A percentile compares a stretch with the other conserved stretches of the same genome.
Evolutionary conservation across 129 eudicot genomes (phyloP).

Genomic region (Logfia minima): DNA sequence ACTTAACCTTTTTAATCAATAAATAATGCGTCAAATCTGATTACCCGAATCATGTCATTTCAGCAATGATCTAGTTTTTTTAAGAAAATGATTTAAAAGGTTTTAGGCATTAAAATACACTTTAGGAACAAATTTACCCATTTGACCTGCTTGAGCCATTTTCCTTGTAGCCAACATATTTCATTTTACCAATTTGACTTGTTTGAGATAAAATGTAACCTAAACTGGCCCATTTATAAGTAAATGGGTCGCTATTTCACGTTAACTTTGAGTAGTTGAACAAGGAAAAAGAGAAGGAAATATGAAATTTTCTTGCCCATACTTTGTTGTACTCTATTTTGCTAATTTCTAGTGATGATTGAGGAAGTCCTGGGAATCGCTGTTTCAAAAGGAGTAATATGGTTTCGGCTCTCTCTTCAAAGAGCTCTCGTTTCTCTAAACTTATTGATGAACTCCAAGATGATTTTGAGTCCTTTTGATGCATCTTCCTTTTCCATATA

Average conservation of each 20-base stretch:
- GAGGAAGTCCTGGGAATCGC: constrained; percentile 76
- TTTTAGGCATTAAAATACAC: not conserved
- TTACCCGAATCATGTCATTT: not conserved
- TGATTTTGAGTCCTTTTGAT: constrained; percentile 62
- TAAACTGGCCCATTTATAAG: not conserved
- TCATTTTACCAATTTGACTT: not conserved
- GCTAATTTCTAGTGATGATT: constrained; percentile 75
- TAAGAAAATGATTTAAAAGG: not conserved
- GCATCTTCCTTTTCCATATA: constrained; percentile 83
- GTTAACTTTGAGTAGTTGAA: not conserved
- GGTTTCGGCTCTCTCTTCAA: constrained; percentile 86
- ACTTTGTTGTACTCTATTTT: constrained; percentile 54
- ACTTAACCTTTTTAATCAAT: not conserved
- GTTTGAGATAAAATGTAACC: not conserved
- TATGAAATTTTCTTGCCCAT: not conserved
- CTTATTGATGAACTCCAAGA: constrained; percentile 72
- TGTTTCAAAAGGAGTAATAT: constrained; percentile 72
- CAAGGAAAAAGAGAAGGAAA: not conserved
- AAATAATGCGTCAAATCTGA: not conserved
- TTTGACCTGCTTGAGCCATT: not conserved
- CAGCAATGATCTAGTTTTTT: not conserved
- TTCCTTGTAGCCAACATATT: not conserved
- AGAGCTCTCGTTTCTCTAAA: constrained; percentile 74
- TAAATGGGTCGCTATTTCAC: not conserved
- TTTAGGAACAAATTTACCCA: not conserved